Conservation (phyloP, 2,329 filamentous ascomycete genomes). For the Trichoderma sp. region DNA sequence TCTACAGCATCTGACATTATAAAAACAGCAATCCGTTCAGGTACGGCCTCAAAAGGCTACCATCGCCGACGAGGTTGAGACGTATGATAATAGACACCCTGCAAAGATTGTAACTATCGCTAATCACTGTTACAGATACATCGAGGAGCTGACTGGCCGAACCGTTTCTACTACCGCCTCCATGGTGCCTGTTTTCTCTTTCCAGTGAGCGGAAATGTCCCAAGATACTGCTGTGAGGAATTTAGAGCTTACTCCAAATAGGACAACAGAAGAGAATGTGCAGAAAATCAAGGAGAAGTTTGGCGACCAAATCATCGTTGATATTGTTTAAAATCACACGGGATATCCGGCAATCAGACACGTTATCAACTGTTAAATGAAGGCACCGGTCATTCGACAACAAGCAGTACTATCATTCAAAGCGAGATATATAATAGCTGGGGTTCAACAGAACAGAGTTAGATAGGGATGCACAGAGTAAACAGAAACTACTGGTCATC, state of each 20-base stretch:
- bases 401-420: neutral
- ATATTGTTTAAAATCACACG: neutral
- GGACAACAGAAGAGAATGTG: constrained; percentile 10
- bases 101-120: neutral
- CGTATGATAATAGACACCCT: neutral
- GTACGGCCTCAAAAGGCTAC: neutral
- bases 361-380: neutral
- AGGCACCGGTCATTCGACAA: neutral
- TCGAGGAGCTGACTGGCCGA: neutral
- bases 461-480: neutral
- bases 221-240: too few species aligned
- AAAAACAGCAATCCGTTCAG: neutral
- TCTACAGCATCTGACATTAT: neutral
- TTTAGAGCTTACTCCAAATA: neutral
- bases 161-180: neutral
- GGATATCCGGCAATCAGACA: neutral
- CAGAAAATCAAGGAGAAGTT: neutral
- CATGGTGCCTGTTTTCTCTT: constrained; percentile 3
- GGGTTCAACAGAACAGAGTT: neutral
- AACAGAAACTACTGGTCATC: neutral
- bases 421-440: neutral
- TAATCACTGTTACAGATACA: neutral
- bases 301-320: neutral
- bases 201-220: neutral
- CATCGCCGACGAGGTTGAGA: neutral